Evolutionary conservation across 225 moss, liverwort and hornwort genomes (phyloP).

Genomic region (Neckera pumila): DNA sequence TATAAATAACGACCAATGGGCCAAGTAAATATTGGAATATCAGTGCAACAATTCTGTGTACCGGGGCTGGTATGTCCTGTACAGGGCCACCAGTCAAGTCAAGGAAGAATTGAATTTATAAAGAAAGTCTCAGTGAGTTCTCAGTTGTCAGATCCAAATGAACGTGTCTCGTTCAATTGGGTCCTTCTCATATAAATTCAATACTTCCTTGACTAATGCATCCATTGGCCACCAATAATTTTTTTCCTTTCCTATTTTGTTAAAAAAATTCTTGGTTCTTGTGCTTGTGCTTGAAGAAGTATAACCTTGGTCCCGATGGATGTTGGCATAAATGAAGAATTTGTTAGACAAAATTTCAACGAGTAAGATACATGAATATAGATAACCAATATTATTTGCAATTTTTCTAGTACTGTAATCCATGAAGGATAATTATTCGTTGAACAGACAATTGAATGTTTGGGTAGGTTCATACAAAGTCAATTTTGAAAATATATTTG

Average conservation of each 20-base stretch:
- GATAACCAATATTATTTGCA: background rate
- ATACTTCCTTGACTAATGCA: background rate
- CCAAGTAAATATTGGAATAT: background rate
- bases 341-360: background rate
- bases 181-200: background rate
- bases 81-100: background rate
- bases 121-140: background rate
- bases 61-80: background rate
- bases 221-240: background rate
- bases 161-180: background rate
- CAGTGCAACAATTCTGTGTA: background rate
- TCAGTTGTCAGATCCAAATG: background rate
- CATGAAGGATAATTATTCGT: rapidly evolving
- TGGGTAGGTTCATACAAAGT: background rate
- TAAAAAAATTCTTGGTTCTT: background rate
- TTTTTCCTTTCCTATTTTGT: no score
- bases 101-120: no score
- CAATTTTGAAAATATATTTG: background rate
- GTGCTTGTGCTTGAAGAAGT: background rate
- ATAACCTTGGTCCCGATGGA: background rate
- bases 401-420: rapidly evolving
- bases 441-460: background rate
- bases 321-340: background rate
- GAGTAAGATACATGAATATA: background rate
- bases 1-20: rapidly evolving